These are phyloP conservation scores for Calonectria crousiana DNA, from an alignment of 2,329 filamentous ascomycete genomes.

Conservation along the genomic window DNA sequence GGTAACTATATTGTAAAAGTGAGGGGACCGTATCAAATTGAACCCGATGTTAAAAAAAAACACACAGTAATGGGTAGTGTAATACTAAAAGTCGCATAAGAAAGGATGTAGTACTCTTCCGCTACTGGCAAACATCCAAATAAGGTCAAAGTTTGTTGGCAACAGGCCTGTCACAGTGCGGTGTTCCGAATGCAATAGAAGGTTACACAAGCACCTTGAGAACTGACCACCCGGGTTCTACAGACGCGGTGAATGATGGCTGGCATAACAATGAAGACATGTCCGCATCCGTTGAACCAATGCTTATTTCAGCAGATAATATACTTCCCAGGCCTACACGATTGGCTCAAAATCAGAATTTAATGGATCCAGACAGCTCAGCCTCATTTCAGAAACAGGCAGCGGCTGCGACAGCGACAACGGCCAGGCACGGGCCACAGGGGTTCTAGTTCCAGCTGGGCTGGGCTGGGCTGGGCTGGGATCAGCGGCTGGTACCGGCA, in stretches of 20 bases:
- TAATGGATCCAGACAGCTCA: background rate
- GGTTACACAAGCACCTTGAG: too few species aligned
- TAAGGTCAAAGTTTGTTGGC: too few species aligned
- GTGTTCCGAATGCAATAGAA: too few species aligned
- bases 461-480: background rate
- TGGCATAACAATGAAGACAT: background rate
- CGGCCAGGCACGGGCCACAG: background rate
- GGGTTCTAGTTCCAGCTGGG: background rate
- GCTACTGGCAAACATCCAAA: too few species aligned
- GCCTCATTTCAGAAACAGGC: background rate
- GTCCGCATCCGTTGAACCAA: background rate
- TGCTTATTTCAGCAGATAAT: background rate
- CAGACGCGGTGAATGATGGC: background rate
- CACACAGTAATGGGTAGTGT: background rate
- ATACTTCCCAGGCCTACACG: background rate
- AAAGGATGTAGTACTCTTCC: background rate
- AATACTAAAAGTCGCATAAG: background rate
- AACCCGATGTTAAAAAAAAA: background rate
- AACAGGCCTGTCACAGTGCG: too few species aligned
- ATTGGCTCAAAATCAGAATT: background rate
- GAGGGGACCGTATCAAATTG: background rate
- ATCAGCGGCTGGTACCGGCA: background rate
- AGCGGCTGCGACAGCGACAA: background rate
- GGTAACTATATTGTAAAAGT: background rate
- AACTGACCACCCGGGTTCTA: background rate